Evolutionary conservation across 768 basidiomycete species (phyloP).

Genomic region (Mycena crocata): DNA sequence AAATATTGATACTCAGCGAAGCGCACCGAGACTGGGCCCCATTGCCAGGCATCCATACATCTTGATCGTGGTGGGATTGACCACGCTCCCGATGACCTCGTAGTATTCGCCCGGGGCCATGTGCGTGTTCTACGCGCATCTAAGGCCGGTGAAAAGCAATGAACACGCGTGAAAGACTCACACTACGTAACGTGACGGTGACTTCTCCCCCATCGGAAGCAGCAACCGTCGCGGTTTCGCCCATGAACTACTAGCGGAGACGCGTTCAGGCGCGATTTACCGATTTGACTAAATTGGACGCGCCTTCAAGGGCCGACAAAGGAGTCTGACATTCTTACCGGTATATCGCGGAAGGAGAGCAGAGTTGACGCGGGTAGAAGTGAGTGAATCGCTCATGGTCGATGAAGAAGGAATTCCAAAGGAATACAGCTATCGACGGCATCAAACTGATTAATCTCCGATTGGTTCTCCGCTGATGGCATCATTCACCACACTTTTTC

Average conservation of each 20-base stretch:
- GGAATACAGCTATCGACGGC: no score
- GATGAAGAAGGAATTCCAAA: no score
- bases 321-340: constrained; percentile 68
- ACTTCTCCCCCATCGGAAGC: constrained; percentile 78
- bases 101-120: constrained; percentile 63
- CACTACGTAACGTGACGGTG: constrained; percentile 54
- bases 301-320: constrained; percentile 71
- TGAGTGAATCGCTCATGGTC: constrained; percentile 21
- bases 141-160: background rate
- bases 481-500: no score
- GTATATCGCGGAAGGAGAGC: constrained; percentile 63
- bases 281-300: constrained; percentile 21
- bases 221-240: constrained; percentile 65
- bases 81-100: constrained; percentile 75
- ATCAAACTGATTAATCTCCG: no score
- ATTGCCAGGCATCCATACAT: constrained; percentile 65
- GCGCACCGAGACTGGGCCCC: constrained; percentile 72
- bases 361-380: constrained; percentile 70
- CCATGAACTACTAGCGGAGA: constrained; percentile 51
- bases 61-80: constrained; percentile 66
- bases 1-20: background rate
- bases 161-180: constrained; percentile 40
- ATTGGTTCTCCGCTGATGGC: no score
- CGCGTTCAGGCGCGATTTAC: constrained; percentile 9
- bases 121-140: constrained; percentile 49